phyloP scores from a whole-genome alignment of 352 stramenopile genomes.

The Pythium aristosporum region DNA sequence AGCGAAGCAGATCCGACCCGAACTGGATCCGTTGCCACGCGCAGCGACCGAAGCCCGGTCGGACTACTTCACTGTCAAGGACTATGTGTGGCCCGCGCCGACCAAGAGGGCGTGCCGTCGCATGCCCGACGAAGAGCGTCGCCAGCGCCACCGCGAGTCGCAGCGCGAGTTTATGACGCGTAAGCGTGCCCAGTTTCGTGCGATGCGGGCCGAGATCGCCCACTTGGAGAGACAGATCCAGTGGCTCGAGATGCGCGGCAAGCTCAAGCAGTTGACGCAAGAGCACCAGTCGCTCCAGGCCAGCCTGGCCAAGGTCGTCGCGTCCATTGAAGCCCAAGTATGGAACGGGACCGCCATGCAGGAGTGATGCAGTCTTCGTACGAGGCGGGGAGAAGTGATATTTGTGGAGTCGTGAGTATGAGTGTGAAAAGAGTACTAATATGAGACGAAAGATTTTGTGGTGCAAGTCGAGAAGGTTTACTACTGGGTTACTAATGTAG shows the following conservation, averaged over 20 bases:
- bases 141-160: slow-evolving; percentile 25
- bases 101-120: slow-evolving; percentile 17
- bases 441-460: no score
- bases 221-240: slow-evolving; percentile 19
- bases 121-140: slow-evolving; percentile 24
- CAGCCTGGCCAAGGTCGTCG: slow-evolving; percentile 6
- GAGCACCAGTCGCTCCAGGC: slow-evolving; percentile 22
- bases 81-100: slow-evolving; percentile 24
- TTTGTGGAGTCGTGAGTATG: neutral
- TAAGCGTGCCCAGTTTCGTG: slow-evolving; percentile 20
- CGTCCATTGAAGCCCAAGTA: slow-evolving; percentile 9
- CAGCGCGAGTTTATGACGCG: slow-evolving; percentile 30
- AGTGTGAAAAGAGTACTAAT: neutral
- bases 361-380: no score
- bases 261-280: slow-evolving; percentile 16
- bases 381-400: no score
- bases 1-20: slow-evolving; percentile 12
- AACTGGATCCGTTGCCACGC: slow-evolving; percentile 21
- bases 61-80: slow-evolving; percentile 27
- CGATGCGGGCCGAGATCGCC: slow-evolving; percentile 23
- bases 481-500: no score
- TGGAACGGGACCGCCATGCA: slow-evolving; percentile 4
- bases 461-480: no score
- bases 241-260: slow-evolving; percentile 19
- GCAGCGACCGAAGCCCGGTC: slow-evolving; percentile 6